phyloP scores from a whole-genome alignment of 2,329 filamentous ascomycete species.

The Huntiella bhutanensis region DNA sequence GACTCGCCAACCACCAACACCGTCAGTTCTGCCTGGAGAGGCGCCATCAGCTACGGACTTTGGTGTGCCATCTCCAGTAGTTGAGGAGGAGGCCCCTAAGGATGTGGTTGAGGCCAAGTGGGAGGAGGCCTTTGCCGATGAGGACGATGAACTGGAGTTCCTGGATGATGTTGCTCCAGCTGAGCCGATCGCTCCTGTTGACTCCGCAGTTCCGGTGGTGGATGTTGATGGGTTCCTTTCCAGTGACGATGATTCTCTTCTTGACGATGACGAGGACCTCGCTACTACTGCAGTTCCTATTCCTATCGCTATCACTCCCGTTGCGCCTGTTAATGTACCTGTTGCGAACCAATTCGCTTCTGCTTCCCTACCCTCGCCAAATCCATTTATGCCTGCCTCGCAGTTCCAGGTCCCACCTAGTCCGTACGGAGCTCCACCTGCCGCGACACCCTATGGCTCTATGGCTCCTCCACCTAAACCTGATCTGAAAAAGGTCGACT shows the following conservation, averaged over 20 bases:
- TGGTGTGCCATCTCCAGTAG: not conserved
- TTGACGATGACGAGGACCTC: conserved; percentile 46
- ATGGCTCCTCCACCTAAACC: conserved; percentile 21
- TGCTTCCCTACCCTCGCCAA: not conserved
- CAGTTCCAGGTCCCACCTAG: not conserved
- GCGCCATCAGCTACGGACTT: conserved; percentile 9
- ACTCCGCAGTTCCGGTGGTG: conserved; percentile 21
- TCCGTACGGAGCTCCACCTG: conserved; percentile 9
- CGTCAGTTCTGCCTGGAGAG: conserved; percentile 11
- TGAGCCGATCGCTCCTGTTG: conserved; percentile 14
- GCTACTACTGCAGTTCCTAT: conserved; percentile 12
- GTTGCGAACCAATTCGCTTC: not conserved
- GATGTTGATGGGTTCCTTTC: conserved; percentile 51
- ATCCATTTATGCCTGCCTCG: conserved; percentile 11
- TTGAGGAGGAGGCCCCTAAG: conserved; percentile 17
- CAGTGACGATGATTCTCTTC: conserved; percentile 70
- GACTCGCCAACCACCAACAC: not conserved
- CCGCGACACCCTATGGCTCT: conserved; percentile 19
- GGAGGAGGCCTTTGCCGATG: conserved; percentile 60
- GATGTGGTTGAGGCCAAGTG: conserved; percentile 64
- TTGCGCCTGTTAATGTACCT: conserved; percentile 1
- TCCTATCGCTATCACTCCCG: not conserved
- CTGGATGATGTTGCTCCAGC: conserved; percentile 36
- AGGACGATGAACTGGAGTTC: conserved; percentile 51
- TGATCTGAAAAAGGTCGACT: conserved; percentile 45